Base-by-base conservation (phyloP, 2,329 filamentous ascomycete species). In the Ophiostoma sp. region DNA sequence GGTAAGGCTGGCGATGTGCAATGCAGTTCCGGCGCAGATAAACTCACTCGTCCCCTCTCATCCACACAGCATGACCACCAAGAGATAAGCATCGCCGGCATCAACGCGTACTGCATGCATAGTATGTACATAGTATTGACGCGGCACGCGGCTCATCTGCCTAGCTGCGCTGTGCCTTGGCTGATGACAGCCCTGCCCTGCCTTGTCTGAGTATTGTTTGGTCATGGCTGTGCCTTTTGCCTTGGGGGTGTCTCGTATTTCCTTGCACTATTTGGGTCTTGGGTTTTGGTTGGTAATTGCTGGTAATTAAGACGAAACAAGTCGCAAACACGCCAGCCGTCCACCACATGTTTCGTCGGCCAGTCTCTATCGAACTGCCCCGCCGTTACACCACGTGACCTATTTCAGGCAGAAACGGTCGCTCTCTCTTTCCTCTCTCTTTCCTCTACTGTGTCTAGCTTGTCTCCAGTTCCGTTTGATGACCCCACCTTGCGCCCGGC, bases 401-500 rank as follows among this genome's bases (percentile, higher is more conserved):
- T 0, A 11, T 27, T 57, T 57, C 52, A 57, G 52, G 52, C 52
- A 57, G 52, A 57, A 57, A 57, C 52, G n/a, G 52, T 57, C 41
- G 36, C 36, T 39, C 36, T 8, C 36, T 39, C 36, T 3, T 39
- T 7, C 10, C 36, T 39, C 36, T 39, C 36, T 39, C 41, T 44
- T 39, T 10, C 36, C 41, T 44, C 41, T 44, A 10, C 36, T 39
- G 8, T 39, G n/a, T 44, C 41, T 44, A 39, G 52, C 10, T 60
- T 8, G 54, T 60, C 23, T 67, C 33, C 39, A n/a, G 48, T 68
- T 65, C 69, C 69, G 69, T 70, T 70, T 68, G 69, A 39, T 11
- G 69, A 68, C 69, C 69, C 69, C 54, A 65, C 66, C 62, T 70
- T 33, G 31, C 60, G 60, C 60, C 60, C 36, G 27, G 36, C 64